Base-by-base conservation (phyloP, 75 land plant species). In the Chamaecyparis obtusa region DNA sequence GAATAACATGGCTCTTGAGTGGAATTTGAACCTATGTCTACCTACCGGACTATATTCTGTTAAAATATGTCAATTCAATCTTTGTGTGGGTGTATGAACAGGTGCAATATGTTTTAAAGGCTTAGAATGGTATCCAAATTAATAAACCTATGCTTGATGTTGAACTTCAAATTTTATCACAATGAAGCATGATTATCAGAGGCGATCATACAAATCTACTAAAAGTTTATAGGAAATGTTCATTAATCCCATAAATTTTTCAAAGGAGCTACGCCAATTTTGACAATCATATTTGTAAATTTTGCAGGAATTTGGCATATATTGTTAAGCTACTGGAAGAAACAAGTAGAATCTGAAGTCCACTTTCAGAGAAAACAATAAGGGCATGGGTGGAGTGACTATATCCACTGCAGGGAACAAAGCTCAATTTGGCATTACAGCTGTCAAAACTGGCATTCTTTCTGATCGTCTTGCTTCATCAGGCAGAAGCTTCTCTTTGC, bases 371-470 rank as follows among this genome's bases (percentile, higher is more conserved):
- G 44, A 24, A 24, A 2, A 64, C 8, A 7, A 77, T 77, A 77
- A 21, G 51, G 83, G 83, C 83, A 81, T 81, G 51, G 83, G 83
- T 30, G 83, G 83, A 80, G 51, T 80, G 83, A 80, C 83, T 21
- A 44, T 80, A 80, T 41, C 83, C 30, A 44, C 48, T 80, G 83
- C 83, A 80, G 48, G 83, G 30, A 80, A 48, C 44, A 49, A 80
- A 80, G 83, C 83, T 80, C 83, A 80, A 80, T 80, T 80, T 44
- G 83, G 83, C 83, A 80, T 80, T 0, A 44, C 46, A 44, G 51
- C 49, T 80, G 49, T 80, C 27, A 80, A 80, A 27, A 80, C 30
- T 80, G 83, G 30, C 48, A 43, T 80, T 77, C 80, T 77, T 16
- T 77, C 44, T 77, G 80, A 77, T 77, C 80, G 80, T 1, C 41